phyloP scores from a whole-genome alignment of 192 early-diverging fungal genomes.

The Jimgerdemannia flammicorona region DNA sequence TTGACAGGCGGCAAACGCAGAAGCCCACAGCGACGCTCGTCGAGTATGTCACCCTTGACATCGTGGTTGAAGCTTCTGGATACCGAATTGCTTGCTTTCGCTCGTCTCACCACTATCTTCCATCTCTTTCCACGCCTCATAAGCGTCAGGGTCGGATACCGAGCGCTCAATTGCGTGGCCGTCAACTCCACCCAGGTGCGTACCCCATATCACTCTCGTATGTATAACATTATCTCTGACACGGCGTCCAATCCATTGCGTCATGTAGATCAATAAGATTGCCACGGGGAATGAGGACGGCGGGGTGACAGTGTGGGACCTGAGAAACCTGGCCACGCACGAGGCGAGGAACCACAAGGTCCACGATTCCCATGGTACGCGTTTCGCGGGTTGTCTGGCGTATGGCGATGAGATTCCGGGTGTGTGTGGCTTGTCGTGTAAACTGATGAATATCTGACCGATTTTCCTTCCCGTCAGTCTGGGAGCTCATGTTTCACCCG shows the following conservation, averaged over 20 bases:
- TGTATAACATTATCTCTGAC: not conserved
- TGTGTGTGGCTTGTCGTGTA: too few species aligned
- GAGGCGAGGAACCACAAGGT: not conserved
- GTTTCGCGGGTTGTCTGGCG: not conserved
- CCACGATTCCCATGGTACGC: not conserved
- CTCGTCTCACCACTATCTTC: not conserved
- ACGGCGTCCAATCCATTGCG: not conserved
- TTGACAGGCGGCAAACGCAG: constrained; percentile 8
- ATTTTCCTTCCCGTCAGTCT: not conserved
- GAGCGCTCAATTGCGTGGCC: constrained; percentile 7
- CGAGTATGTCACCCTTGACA: constrained; percentile 3
- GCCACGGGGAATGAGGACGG: constrained; percentile 12
- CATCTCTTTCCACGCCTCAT: not conserved
- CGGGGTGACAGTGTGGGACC: constrained; percentile 20
- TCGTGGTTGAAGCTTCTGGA: not conserved
- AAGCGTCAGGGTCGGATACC: not conserved
- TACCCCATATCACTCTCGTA: not conserved
- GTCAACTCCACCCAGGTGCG: constrained; percentile 12
- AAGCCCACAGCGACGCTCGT: constrained; percentile 1
- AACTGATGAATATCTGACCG: not conserved
- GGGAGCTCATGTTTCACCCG: not conserved
- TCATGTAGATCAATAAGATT: constrained; percentile 6
- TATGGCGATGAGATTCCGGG: too few species aligned
- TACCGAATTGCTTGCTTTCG: not conserved
- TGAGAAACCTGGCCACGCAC: constrained; percentile 9